These are phyloP conservation scores for Fistulinella cinereoalba DNA, from an alignment of 1,284 basidiomycete species.

Conservation along the genomic window DNA sequence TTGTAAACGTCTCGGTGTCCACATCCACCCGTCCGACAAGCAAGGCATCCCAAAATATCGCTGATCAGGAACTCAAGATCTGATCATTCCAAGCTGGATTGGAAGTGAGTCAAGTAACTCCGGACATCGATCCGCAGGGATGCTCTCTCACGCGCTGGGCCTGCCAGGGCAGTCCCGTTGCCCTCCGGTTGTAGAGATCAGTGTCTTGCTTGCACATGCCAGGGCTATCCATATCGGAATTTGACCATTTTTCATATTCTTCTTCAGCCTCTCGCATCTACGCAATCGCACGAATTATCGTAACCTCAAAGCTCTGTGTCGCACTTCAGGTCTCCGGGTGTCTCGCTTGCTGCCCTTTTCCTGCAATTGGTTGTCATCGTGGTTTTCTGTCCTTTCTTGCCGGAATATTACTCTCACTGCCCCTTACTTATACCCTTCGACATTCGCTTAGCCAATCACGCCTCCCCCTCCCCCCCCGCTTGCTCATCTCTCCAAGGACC, in stretches of 20 bases:
- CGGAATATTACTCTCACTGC: slow-evolving; percentile 6
- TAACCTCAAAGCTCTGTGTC: slow-evolving; percentile 16
- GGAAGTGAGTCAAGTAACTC: neutral
- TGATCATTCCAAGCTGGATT: slow-evolving; percentile 7
- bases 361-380: slow-evolving; percentile 7
- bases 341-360: slow-evolving; percentile 1
- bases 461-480: slow-evolving; percentile 2
- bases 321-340: slow-evolving; percentile 2
- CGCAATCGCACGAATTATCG: slow-evolving; percentile 9
- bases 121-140: slow-evolving; percentile 16
- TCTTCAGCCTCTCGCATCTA: slow-evolving; percentile 1
- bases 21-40: slow-evolving; percentile 6
- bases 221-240: slow-evolving; percentile 23
- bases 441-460: neutral
- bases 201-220: slow-evolving; percentile 5
- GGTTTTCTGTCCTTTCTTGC: neutral
- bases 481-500: slow-evolving; percentile 1
- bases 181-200: slow-evolving; percentile 3
- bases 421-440: slow-evolving; percentile 27
- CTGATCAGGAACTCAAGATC: slow-evolving; percentile 19
- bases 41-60: slow-evolving; percentile 20
- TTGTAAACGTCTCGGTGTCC: neutral
- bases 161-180: slow-evolving; percentile 3
- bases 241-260: slow-evolving; percentile 2
- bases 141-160: slow-evolving; percentile 24